Evolutionary conservation across 495 filamentous ascomycete genomes (phyloP), one percentile per base, ranked within the genome.

Genomic region (Penicillium bialowiezense): DNA sequence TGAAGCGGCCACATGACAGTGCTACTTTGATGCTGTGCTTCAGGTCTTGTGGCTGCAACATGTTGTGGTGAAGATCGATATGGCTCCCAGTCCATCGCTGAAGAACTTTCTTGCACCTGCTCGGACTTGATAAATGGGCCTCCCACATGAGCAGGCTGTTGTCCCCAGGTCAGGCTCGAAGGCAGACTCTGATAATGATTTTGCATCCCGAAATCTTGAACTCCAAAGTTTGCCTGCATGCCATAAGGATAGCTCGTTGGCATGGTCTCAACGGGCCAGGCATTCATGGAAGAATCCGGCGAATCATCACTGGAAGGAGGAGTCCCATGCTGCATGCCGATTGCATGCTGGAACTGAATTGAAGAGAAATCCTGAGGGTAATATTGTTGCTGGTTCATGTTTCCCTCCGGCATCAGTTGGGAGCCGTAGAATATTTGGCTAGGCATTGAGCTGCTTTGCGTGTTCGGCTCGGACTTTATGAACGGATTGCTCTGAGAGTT

Each of bases 391-490:
- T 43, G 31, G 3, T 4, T 26, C 23, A 18, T 20, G 7, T 28
- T 15, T 6, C 17, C 3, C 9, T 44, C 38, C 2, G 32, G 6
- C 21, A 50, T 44, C 5, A 31, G 26, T 19, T 36, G 29, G 13
- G 37, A 26, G 13, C 13, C 9, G 3, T 43, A 36, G 1, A 26
- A 23, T 14, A 36, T 14, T 3, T 21, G 6, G 6, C 19, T 21
- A 12, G 31, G 44, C 3, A 17, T 5, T 8, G 45, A 1, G 19
- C 23, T 32, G 8, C 18, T 24, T 9, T 48, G 45, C 5, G 14
- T 41, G 7, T 32, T 42, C 15, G 33, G 23, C 14, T 58, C 55
- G 18, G 42, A 19, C 28, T 58, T 58, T n/a, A 58, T 28, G 5
- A 48, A 55, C 9, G 50, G 28, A 35, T 42, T 50, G 12, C 35